Conservation (phyloP, 495 filamentous ascomycete species). For the Hyaloscypha hepaticicola region DNA sequence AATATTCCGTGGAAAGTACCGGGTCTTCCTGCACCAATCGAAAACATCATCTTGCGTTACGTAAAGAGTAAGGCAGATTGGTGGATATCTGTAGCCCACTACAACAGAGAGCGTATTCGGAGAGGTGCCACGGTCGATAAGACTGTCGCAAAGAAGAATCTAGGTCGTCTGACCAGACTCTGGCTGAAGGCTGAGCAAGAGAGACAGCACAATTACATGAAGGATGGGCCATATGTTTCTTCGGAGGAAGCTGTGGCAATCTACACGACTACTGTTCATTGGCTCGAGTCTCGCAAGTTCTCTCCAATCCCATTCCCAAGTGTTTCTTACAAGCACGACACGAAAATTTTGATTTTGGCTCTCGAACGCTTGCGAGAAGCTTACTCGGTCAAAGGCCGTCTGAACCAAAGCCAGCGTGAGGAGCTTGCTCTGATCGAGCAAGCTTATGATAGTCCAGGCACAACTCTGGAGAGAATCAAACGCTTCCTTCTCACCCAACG, state of each 20-base stretch:
- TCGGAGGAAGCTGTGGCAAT: conserved; percentile 98
- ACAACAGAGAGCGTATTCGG: conserved; percentile 95
- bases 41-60: conserved; percentile 97
- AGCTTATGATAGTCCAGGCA: conserved; percentile 96
- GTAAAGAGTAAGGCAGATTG: conserved; percentile 99
- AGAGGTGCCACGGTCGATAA: conserved; percentile 97
- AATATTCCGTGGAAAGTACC: conserved; percentile 99
- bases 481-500: conserved; percentile 95
- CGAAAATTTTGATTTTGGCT: conserved; percentile 96
- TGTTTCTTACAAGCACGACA: conserved; percentile 99
- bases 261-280: conserved; percentile 98
- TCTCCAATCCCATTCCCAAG: conserved; percentile 99
- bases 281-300: conserved; percentile 97
- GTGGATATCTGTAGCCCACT: conserved; percentile 99
- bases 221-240: conserved; percentile 97
- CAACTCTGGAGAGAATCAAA: conserved; percentile 95
- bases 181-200: conserved; percentile 99
- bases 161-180: conserved; percentile 88
- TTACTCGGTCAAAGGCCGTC: conserved; percentile 94
- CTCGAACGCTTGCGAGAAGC: conserved; percentile 92
- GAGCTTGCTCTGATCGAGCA: conserved; percentile 98
- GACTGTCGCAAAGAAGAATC: conserved; percentile 98
- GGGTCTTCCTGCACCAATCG: conserved; percentile 91
- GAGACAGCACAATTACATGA: conserved; percentile 98
- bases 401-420: conserved; percentile 97